Evolutionary conservation across 768 basidiomycete genomes (phyloP), one percentile per base, ranked within the genome.

Genomic region (Termitomyces heimii): DNA sequence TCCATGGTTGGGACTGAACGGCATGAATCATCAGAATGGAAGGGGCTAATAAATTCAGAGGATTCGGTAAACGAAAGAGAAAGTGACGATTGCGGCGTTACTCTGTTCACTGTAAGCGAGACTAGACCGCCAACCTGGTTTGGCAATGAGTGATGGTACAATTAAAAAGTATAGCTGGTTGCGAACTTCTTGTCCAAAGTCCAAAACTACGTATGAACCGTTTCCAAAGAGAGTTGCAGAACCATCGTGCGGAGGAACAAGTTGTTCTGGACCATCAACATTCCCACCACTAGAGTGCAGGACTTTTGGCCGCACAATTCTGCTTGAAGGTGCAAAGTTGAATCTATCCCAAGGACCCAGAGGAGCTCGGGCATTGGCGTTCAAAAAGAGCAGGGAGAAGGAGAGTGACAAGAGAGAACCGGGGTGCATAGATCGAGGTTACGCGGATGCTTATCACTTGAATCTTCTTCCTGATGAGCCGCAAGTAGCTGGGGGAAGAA

Each of bases 31-130:
- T 81, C 79, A 40, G 79, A 79, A 0, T 65, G 69, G 8, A 66
- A 51, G 0, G 79, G 78, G 48, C 65, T 71, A 56, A 82, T 77
- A 65, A 79, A 82, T 45, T 73, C 54, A 1, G 79, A 66, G 3
- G 80, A 82, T 62, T 82, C 79, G 0, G 77, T 78, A 67, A 80
- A 82, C 2, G 79, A 74, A 32, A 82, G 67, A 3, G 78, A 72
- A n/a, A 80, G 65, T 5, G 69, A 65, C 1, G 77, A 71, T 4
- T 63, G 52, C 0, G 66, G 43, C 0, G 71, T 66, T 2, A 68
- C 65, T 31, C 61, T 45, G 54, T 66, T 53, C 34, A 73, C 63
- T 4, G 61, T 66, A 14, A 76, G 45, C 1, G 71, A 73, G 3
- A 73, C 56, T 9, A 65, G 61, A 4, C 74, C 72, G 4, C 69